These are phyloP conservation scores for Stephania cephalantha DNA, from an alignment of 164 flowering plant genomes.

Conservation along the genomic window DNA sequence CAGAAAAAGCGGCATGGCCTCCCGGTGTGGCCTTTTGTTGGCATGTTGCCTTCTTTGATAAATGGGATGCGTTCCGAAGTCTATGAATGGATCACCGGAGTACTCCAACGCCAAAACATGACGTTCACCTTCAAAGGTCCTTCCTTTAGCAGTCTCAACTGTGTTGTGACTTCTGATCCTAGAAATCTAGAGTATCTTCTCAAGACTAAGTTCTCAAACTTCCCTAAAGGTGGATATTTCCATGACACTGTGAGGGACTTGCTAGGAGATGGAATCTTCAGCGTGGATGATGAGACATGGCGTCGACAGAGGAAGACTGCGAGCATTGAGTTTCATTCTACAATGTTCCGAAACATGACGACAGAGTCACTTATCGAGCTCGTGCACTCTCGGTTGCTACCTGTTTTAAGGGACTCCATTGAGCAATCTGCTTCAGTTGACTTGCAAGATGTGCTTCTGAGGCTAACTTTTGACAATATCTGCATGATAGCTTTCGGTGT, in stretches of 20 bases:
- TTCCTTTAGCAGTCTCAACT: constrained; percentile 52
- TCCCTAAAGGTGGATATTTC: constrained; percentile 72
- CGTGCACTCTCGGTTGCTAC: constrained; percentile 57
- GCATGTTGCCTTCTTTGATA: constrained; percentile 75
- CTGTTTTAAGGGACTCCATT: constrained; percentile 42
- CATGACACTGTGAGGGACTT: constrained; percentile 48
- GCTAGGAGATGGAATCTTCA: constrained; percentile 91
- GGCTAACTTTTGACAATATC: constrained; percentile 87
- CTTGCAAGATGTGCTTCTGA: constrained; percentile 65
- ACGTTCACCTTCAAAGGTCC: constrained; percentile 74
- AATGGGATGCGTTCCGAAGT: constrained; percentile 31
- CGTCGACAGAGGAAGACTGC: constrained; percentile 76
- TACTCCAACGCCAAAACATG: constrained; percentile 41
- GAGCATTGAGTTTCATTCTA: constrained; percentile 81
- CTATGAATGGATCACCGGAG: constrained; percentile 66
- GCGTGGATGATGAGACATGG: constrained; percentile 77
- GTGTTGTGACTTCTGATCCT: constrained; percentile 76
- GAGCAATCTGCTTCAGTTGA: constrained; percentile 29
- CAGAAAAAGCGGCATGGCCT: constrained; percentile 53
- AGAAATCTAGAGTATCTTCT: constrained; percentile 76
- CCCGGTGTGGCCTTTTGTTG: constrained; percentile 76
- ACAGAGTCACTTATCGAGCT: constrained; percentile 56
- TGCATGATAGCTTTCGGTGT: constrained; percentile 95
- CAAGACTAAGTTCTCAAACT: constrained; percentile 56
- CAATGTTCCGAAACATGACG: constrained; percentile 56